phyloP scores from a whole-genome alignment of 352 stramenopile genomes.

The Thraustochytrium sp. region DNA sequence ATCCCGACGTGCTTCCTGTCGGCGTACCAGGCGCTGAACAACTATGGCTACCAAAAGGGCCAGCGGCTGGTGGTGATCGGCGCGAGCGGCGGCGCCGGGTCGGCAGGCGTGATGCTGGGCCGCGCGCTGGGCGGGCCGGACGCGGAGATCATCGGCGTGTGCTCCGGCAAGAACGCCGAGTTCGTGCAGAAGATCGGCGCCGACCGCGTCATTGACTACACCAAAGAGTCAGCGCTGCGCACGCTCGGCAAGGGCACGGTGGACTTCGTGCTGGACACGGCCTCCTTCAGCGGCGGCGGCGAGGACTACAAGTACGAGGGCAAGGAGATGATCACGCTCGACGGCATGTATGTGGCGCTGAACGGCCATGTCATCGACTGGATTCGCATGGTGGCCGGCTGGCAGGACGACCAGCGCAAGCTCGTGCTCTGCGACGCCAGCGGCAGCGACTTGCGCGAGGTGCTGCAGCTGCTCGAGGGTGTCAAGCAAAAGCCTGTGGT shows the following conservation, averaged over 20 bases:
- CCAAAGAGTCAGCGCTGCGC: constrained; percentile 55
- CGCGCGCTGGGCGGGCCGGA: constrained; percentile 63
- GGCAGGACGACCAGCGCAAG: constrained; percentile 38
- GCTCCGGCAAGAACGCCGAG: constrained; percentile 72
- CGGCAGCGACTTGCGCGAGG: constrained; percentile 53
- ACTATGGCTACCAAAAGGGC: constrained; percentile 48
- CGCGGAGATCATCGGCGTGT: constrained; percentile 69
- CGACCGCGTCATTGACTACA: constrained; percentile 77
- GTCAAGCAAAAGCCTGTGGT: constrained; percentile 59
- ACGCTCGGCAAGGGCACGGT: constrained; percentile 50
- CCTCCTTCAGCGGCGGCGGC: constrained; percentile 51
- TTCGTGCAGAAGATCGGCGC: constrained; percentile 63
- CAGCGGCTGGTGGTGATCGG: constrained; percentile 59
- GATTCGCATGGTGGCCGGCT: constrained; percentile 44
- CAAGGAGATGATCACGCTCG: constrained; percentile 60
- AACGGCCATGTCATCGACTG: constrained; percentile 57
- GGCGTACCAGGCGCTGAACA: constrained; percentile 58
- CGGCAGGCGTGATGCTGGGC: constrained; percentile 72
- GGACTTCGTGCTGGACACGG: constrained; percentile 54
- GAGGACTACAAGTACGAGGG: constrained; percentile 51
- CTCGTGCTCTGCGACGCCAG: constrained; percentile 50
- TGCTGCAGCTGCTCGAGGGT: constrained; percentile 57
- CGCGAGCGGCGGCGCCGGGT: constrained; percentile 67
- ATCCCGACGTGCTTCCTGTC: constrained; percentile 59
- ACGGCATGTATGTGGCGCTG: constrained; percentile 57